Evolutionary conservation across 768 basidiomycete genomes (phyloP).

Genomic region (Panaeolus cyanescens): DNA sequence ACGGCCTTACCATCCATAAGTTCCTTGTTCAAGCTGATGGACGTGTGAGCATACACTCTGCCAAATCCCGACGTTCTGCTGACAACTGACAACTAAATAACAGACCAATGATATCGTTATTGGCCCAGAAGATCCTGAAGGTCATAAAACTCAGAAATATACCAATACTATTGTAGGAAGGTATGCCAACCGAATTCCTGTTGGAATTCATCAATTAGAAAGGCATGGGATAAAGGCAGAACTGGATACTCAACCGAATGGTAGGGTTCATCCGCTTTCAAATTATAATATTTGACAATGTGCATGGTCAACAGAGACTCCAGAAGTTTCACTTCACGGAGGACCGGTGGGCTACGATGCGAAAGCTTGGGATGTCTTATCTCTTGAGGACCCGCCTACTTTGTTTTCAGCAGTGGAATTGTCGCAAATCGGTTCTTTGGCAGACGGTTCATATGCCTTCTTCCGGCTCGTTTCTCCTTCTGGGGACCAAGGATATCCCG

Average conservation of each 20-base stretch:
- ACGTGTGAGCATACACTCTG: slow-evolving; percentile 41
- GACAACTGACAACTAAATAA: slow-evolving; percentile 1
- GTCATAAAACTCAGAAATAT: slow-evolving; percentile 64
- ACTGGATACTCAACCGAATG: slow-evolving; percentile 46
- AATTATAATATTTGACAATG: neutral
- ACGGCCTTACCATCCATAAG: slow-evolving; percentile 70
- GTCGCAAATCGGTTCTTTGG: slow-evolving; percentile 36
- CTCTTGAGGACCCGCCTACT: slow-evolving; percentile 35
- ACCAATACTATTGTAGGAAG: slow-evolving; percentile 74
- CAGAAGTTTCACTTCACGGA: slow-evolving; percentile 69
- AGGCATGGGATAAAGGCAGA: slow-evolving; percentile 52
- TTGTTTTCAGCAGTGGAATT: slow-evolving; percentile 64
- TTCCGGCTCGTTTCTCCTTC: slow-evolving; percentile 61
- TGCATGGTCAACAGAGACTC: slow-evolving; percentile 36
- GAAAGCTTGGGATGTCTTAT: slow-evolving; percentile 51
- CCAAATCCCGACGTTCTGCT: slow-evolving; percentile 3
- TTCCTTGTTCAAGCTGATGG: slow-evolving; percentile 68
- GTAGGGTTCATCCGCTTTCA: slow-evolving; percentile 22
- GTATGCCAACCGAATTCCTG: slow-evolving; percentile 73
- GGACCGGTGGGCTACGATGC: slow-evolving; percentile 69
- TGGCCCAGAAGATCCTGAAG: slow-evolving; percentile 65
- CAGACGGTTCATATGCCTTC: slow-evolving; percentile 41
- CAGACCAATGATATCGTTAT: slow-evolving; percentile 79
- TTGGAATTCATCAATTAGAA: slow-evolving; percentile 52
- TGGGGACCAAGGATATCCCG: slow-evolving; percentile 74